A percentile compares a stretch with the other conserved stretches of the same genome.
phyloP scores from a whole-genome alignment of 345 rosid species.

The Citropsis articulata region DNA sequence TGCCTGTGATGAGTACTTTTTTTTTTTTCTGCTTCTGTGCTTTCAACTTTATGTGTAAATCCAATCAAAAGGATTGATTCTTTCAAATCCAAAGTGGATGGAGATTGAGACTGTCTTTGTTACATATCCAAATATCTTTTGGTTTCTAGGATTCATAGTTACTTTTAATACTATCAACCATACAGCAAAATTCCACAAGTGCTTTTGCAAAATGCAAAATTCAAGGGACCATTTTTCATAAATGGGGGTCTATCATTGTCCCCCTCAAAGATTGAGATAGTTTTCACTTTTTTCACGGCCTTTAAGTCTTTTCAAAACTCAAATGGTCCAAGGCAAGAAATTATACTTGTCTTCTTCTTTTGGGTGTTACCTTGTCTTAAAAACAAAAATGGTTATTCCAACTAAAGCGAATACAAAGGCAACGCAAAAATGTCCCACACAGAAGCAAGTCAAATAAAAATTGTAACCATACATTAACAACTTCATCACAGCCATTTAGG shows the following conservation, averaged over 20 bases:
- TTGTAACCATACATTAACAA: constrained; percentile 1
- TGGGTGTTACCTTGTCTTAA: not conserved
- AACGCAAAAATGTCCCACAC: not conserved
- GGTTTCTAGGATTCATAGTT: constrained; percentile 8
- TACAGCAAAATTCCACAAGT: not conserved
- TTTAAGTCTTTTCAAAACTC: constrained; percentile 5
- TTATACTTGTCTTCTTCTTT: constrained; percentile 1
- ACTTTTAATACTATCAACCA: not conserved
- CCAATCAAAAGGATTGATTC: not conserved
- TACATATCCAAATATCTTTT: constrained; percentile 12
- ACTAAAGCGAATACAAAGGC: not conserved
- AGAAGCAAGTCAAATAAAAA: not conserved
- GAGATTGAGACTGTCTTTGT: constrained; percentile 7
- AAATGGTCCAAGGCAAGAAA: constrained; percentile 5
- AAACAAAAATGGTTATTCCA: not conserved
- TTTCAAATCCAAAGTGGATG: not conserved
- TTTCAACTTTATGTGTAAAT: not conserved
- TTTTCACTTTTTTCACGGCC: constrained; percentile 27
- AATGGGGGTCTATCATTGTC: constrained; percentile 37
- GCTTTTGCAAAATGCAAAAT: constrained; percentile 5
- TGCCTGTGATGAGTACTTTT: not conserved
- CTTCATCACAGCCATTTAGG: not conserved
- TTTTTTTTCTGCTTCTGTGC: not conserved
- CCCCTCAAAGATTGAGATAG: constrained; percentile 24
- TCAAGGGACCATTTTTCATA: constrained; percentile 28